Conservation (phyloP, 192 early-diverging fungal species). For the Dissophora ornata region DNA sequence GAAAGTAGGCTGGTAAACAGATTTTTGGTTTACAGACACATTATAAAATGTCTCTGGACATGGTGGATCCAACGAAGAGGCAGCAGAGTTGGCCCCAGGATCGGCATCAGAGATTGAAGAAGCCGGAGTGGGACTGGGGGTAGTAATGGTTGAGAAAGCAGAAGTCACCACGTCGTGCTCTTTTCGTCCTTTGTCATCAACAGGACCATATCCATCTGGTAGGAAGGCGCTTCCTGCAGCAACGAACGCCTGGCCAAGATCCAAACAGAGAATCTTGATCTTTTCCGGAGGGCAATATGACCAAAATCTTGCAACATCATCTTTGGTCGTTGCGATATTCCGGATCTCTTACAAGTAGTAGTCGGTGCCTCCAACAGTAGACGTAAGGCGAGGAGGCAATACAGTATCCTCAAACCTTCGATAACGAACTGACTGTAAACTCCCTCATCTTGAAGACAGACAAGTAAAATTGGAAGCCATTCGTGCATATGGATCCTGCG, state of each 20-base stretch:
- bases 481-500: conserved; percentile 3
- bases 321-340: conserved; percentile 8
- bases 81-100: no score
- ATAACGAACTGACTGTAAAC: conserved; percentile 4
- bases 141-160: neutral
- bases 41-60: no score
- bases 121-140: no score
- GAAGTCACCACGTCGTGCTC: neutral
- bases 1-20: neutral
- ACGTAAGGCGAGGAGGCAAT: neutral
- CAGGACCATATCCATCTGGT: neutral
- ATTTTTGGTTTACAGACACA: conserved; percentile 13
- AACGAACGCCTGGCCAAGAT: conserved; percentile 8
- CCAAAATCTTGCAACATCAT: neutral
- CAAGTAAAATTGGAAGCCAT: conserved; percentile 13
- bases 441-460: conserved; percentile 17
- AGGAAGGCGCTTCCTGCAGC: conserved; percentile 7
- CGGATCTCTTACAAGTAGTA: conserved; percentile 18
- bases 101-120: no score
- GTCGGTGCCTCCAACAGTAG: neutral
- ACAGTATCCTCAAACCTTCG: neutral
- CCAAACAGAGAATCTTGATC: conserved; percentile 12
- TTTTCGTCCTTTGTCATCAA: neutral
- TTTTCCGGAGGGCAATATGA: neutral
- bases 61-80: no score